These are phyloP conservation scores for Glaciozyma antarctica DNA, from an alignment of 768 basidiomycete genomes.

Conservation along the genomic window DNA sequence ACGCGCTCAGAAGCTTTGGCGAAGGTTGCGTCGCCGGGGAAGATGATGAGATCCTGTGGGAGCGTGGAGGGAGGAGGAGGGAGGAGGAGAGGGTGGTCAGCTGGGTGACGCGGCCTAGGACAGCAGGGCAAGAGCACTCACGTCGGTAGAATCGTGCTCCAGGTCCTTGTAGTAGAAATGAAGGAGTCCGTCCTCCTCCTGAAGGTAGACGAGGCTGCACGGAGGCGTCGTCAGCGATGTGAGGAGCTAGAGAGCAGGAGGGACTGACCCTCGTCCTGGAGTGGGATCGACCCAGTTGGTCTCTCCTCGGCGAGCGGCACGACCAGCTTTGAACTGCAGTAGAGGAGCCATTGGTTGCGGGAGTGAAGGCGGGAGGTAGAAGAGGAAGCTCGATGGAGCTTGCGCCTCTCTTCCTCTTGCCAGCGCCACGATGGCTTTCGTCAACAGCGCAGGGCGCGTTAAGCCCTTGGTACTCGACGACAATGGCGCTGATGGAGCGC, in stretches of 20 bases:
- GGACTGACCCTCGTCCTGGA: slow-evolving; percentile 25
- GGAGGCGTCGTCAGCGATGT: neutral
- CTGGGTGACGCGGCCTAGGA: neutral
- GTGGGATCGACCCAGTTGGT: slow-evolving; percentile 29
- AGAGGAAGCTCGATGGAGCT: neutral
- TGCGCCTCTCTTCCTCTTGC: neutral
- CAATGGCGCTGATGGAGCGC: too few relatives aligned
- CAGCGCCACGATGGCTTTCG: neutral
- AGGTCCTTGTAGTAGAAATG: slow-evolving; percentile 26
- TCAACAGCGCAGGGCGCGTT: too few relatives aligned
- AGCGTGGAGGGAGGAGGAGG: neutral
- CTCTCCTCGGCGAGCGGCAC: slow-evolving; percentile 16
- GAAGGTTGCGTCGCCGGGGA: slow-evolving; percentile 34
- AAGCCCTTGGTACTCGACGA: too few relatives aligned
- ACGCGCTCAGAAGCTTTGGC: neutral
- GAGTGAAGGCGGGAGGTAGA: neutral
- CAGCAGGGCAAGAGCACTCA: neutral
- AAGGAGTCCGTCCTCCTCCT: neutral
- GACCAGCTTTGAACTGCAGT: slow-evolving; percentile 29
- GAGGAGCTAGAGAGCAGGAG: neutral
- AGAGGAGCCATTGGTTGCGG: slow-evolving; percentile 14
- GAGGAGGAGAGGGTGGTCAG: neutral
- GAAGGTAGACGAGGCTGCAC: neutral
- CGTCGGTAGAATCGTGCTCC: slow-evolving; percentile 7
- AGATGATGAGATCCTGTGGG: slow-evolving; percentile 33